Evolutionary conservation across 2,329 filamentous ascomycete species (phyloP), one percentile per base, ranked within the genome.

Genomic region (Claviceps quebecensis): DNA sequence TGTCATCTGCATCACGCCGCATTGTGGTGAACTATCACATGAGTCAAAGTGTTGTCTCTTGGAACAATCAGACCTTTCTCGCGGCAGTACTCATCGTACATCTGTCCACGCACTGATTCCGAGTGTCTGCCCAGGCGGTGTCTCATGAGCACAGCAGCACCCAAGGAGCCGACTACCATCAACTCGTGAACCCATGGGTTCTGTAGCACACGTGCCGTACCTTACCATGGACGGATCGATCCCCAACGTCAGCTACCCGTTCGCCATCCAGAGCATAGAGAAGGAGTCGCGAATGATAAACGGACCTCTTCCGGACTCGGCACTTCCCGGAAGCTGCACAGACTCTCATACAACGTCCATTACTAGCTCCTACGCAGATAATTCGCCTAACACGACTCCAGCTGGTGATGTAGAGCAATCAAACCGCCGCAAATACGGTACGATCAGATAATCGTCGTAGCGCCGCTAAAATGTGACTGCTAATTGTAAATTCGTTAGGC

Each of bases 51-150:
- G 39, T 82, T 79, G 0, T 82, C 80, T 0, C 59, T 81, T 41
- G 77, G 76, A 11, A 82, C 79, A 0, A 71, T 75, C 38, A 77
- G 75, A n/a, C 79, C 79, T 17, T 69, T 73, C 0, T 83, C 80
- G 17, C 78, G 79, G 3, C 82, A 23, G 72, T 61, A 73, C 71
- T 40, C 67, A 72, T 52, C 78, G 70, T 59, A 74, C 70, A 1
- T 72, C 76, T 39, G 77, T 80, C 54, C 78, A 78, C 2, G 76
- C 8, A 78, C 83, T 48, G 55, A 60, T 14, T 67, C 66, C 50
- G 78, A 80, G 51, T 65, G 64, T 40, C 66, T 73, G 54, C 62
- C 71, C 59, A 72, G 71, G 43, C 64, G 74, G 63, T 56, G 68
- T 51, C 23, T 58, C 62, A 51, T 45, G 54, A 45, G 58, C 63